Evolutionary conservation across 1,139 yeast species (phyloP).

Genomic region (Zygotorulaspora mrakii): DNA sequence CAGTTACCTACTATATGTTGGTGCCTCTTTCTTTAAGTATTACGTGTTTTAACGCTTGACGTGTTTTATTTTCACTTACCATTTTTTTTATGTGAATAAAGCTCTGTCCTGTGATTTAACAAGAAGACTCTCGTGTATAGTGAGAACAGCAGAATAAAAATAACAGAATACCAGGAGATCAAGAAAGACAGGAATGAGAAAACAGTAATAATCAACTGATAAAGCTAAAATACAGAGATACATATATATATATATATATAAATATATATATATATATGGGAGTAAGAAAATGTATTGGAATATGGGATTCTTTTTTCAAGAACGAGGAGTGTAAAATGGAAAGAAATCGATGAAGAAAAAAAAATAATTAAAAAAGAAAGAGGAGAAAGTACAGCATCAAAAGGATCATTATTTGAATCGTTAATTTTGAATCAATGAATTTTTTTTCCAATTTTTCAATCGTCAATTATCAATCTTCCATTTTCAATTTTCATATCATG

Average conservation of each 20-base stretch:
- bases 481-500: background rate
- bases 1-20: too few relatives aligned
- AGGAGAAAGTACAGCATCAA: background rate
- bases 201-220: constrained; percentile 10
- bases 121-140: background rate
- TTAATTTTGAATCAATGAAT: background rate
- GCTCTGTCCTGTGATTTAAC: too few relatives aligned
- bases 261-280: constrained; percentile 8
- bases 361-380: background rate
- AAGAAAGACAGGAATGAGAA: background rate
- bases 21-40: too few relatives aligned
- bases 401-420: background rate
- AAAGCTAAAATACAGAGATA: constrained; percentile 20
- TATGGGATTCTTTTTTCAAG: background rate
- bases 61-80: constrained; percentile 6
- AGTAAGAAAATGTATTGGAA: constrained; percentile 4
- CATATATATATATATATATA: constrained; percentile 13
- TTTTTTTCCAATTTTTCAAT: too few relatives aligned
- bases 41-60: too few relatives aligned
- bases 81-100: constrained; percentile 1
- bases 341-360: constrained; percentile 1
- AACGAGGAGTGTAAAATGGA: background rate
- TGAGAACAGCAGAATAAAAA: background rate
- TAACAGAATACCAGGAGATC: too few relatives aligned
- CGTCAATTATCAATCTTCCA: background rate